Conservation (phyloP, 1,139 yeast genomes). For the Hyphopichia burtonii region DNA sequence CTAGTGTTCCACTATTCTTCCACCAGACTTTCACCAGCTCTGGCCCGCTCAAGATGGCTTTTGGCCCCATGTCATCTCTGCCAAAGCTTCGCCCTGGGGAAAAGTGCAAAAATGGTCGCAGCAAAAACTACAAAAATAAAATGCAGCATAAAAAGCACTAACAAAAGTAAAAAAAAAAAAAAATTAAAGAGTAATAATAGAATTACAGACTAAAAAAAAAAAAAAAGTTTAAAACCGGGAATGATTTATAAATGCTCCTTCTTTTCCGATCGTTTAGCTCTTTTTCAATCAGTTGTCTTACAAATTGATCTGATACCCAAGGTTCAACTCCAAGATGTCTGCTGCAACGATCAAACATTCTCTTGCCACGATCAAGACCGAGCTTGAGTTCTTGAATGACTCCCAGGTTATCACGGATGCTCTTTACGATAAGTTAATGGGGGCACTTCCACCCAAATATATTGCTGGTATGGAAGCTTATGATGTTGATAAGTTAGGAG, state of each 20-base stretch:
- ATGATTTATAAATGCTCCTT: background rate
- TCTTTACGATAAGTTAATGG: slow-evolving; percentile 51
- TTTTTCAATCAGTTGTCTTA: background rate
- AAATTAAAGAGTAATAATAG: background rate
- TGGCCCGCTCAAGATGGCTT: too few species aligned
- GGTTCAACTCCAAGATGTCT: slow-evolving; percentile 29
- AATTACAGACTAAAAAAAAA: too few species aligned
- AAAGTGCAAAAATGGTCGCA: too few species aligned
- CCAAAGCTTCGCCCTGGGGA: too few species aligned
- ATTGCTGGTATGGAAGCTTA: slow-evolving; percentile 54
- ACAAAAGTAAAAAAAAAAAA: background rate
- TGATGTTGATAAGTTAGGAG: slow-evolving; percentile 40
- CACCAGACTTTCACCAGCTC: too few species aligned
- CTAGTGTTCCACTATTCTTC: too few species aligned
- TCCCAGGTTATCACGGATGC: slow-evolving; percentile 69
- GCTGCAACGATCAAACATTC: slow-evolving; percentile 77
- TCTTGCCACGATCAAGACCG: slow-evolving; percentile 69
- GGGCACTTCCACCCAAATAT: slow-evolving; percentile 60
- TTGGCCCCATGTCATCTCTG: too few species aligned
- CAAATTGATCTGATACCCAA: background rate
- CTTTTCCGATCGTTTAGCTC: background rate
- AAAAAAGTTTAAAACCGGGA: background rate
- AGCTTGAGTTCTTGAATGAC: slow-evolving; percentile 76
- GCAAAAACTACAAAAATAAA: too few species aligned
- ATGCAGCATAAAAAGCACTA: too few species aligned